A percentile compares a stretch with the other conserved stretches of the same genome.
Evolutionary conservation across 257 asterid species (phyloP).

Genomic region (Solanum ossicruentum): DNA sequence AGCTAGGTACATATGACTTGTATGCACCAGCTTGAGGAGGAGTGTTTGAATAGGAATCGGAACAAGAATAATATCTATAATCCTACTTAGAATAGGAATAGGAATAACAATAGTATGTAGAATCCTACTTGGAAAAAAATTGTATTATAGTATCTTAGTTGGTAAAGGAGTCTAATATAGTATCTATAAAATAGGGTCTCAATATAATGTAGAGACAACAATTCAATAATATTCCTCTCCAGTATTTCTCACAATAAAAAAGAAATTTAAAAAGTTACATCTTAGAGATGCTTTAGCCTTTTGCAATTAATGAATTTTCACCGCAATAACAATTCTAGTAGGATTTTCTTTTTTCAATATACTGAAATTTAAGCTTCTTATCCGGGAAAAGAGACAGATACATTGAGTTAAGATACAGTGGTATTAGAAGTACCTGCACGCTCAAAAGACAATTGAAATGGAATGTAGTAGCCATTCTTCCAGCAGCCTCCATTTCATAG

Average conservation of each 20-base stretch:
- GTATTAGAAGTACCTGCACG: slow-evolving; percentile 57
- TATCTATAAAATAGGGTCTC: too few relatives aligned
- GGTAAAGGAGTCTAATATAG: too few relatives aligned
- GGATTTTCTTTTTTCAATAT: neutral
- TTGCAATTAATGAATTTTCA: neutral
- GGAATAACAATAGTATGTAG: too few relatives aligned
- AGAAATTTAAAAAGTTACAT: neutral
- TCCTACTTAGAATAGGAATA: too few relatives aligned
- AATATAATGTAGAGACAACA: too few relatives aligned
- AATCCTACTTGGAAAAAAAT: too few relatives aligned
- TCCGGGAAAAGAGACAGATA: neutral
- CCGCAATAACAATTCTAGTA: neutral
- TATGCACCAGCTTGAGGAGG: too few relatives aligned
- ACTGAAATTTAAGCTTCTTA: neutral
- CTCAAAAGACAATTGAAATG: slow-evolving; percentile 98
- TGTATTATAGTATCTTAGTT: too few relatives aligned
- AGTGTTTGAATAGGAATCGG: too few relatives aligned
- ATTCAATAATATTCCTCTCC: too few relatives aligned
- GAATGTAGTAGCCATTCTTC: slow-evolving; percentile 94
- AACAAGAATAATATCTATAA: too few relatives aligned
- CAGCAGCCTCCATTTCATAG: slow-evolving; percentile 98
- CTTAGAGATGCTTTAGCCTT: neutral
- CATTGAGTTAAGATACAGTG: neutral
- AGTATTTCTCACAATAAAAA: neutral
- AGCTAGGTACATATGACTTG: too few relatives aligned